A percentile compares a stretch with the other conserved stretches of the same genome.
Conservation (phyloP, 2,329 filamentous ascomycete species). For the Aspergillus alliaceus region DNA sequence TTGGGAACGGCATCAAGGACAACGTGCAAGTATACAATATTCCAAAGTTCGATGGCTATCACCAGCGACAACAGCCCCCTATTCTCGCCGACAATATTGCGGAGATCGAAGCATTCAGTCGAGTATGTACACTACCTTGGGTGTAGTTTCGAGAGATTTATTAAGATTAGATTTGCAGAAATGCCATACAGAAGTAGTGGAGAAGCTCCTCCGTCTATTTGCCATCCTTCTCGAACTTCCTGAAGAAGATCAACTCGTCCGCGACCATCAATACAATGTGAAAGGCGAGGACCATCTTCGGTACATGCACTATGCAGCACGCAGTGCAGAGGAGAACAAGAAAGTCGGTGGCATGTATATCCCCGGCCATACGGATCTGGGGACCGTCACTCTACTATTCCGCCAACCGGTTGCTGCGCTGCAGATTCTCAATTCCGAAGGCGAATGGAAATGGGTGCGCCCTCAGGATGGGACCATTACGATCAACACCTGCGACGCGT, state of each 20-base stretch:
- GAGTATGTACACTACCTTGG: slow-evolving; percentile 19
- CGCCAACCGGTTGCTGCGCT: slow-evolving; percentile 59
- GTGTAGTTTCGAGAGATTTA: too few relatives aligned
- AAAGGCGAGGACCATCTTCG: slow-evolving; percentile 62
- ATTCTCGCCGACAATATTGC: slow-evolving; percentile 51
- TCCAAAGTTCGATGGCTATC: slow-evolving; percentile 55
- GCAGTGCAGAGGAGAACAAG: slow-evolving; percentile 50
- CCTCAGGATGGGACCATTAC: slow-evolving; percentile 53
- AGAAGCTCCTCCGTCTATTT: slow-evolving; percentile 57
- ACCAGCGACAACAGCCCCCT: slow-evolving; percentile 48
- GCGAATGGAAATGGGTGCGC: slow-evolving; percentile 53
- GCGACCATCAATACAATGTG: slow-evolving; percentile 59
- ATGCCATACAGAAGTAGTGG: slow-evolving; percentile 34
- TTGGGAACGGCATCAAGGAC: slow-evolving; percentile 49
- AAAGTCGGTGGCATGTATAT: slow-evolving; percentile 47
- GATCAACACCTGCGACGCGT: slow-evolving; percentile 52
- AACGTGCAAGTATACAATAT: slow-evolving; percentile 63
- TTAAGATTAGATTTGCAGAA: slow-evolving; percentile 23
- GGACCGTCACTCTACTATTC: slow-evolving; percentile 58
- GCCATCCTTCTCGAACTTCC: slow-evolving; percentile 62
- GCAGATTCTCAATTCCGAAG: slow-evolving; percentile 54
- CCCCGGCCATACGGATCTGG: slow-evolving; percentile 58
- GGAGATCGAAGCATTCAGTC: slow-evolving; percentile 58
- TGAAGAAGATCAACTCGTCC: slow-evolving; percentile 57
- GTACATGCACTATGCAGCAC: slow-evolving; percentile 60